phyloP scores from a whole-genome alignment of 352 stramenopile genomes.

The Phytophthora idaei region DNA sequence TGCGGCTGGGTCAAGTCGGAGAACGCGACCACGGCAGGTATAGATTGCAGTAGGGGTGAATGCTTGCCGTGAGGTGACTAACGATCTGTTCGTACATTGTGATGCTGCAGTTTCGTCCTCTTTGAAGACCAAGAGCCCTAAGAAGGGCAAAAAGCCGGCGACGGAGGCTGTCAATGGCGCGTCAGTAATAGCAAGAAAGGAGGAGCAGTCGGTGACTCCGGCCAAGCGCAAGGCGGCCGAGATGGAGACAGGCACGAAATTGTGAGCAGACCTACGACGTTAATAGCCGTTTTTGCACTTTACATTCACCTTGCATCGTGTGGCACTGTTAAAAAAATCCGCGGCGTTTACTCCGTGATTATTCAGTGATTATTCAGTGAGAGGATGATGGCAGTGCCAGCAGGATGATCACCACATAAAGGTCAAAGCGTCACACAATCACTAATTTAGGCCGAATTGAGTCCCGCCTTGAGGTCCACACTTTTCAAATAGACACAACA shows the following conservation, averaged over 20 bases:
- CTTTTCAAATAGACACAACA: neutral
- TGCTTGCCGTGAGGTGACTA: neutral
- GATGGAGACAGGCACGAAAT: slow-evolving; percentile 37
- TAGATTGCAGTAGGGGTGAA: slow-evolving; percentile 15
- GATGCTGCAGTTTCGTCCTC: slow-evolving; percentile 32
- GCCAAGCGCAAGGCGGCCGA: slow-evolving; percentile 63
- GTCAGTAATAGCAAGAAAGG: slow-evolving; percentile 24
- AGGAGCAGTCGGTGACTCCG: slow-evolving; percentile 35
- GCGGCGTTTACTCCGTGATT: slow-evolving; percentile 4
- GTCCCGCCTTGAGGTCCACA: slow-evolving; percentile 1
- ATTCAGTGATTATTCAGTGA: neutral
- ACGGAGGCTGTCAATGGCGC: slow-evolving; percentile 1
- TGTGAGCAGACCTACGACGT: slow-evolving; percentile 17
- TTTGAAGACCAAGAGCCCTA: slow-evolving; percentile 33
- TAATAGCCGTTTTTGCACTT: slow-evolving; percentile 16
- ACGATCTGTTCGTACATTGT: slow-evolving; percentile 6
- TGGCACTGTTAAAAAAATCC: slow-evolving; percentile 10
- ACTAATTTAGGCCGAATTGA: slow-evolving; percentile 8
- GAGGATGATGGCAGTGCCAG: no score
- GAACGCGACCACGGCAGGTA: slow-evolving; percentile 55
- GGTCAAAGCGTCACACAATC: slow-evolving; percentile 4
- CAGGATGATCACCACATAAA: neutral
- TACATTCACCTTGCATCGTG: slow-evolving; percentile 2
- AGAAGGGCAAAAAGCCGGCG: slow-evolving; percentile 26
- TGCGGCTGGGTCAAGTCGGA: slow-evolving; percentile 87